phyloP scores from a whole-genome alignment of 805 yeast species.

The Kodamaea restingae region DNA sequence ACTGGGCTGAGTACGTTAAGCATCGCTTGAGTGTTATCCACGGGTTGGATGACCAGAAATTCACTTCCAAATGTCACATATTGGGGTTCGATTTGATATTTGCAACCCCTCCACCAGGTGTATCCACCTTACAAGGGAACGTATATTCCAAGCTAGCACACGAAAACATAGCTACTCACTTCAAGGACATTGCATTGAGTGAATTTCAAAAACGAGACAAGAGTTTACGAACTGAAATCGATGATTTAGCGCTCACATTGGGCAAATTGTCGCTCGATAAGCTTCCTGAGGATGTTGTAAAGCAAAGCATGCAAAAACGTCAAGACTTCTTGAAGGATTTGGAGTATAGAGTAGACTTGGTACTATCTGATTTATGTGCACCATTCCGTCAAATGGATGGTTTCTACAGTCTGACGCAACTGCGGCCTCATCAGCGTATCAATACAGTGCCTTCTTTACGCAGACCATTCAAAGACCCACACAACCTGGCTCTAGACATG shows the following conservation, averaged over 20 bases:
- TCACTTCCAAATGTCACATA: constrained; percentile 30
- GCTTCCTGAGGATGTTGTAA: constrained; percentile 7
- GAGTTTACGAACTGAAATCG: constrained; percentile 14
- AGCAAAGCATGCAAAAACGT: constrained; percentile 8
- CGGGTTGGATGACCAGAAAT: constrained; percentile 24
- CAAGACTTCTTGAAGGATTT: constrained; percentile 2
- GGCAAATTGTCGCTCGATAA: constrained; percentile 6
- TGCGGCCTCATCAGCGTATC: constrained; percentile 32
- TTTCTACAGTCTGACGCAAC: constrained; percentile 32
- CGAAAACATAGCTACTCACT: constrained; percentile 20
- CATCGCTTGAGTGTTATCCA: constrained; percentile 26
- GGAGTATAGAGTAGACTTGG: constrained; percentile 32
- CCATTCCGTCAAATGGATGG: constrained; percentile 36
- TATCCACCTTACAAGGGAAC: constrained; percentile 80
- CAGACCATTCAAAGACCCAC: constrained; percentile 20
- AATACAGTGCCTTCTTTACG: constrained; percentile 24
- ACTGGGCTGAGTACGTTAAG: constrained; percentile 34
- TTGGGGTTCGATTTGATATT: constrained; percentile 59
- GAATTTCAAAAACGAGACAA: neutral
- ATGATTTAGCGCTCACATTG: constrained; percentile 11
- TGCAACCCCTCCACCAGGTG: constrained; percentile 76
- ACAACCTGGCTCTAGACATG: constrained; percentile 32
- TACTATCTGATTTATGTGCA: constrained; percentile 32
- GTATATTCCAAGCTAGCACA: constrained; percentile 54
- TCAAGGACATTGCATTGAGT: constrained; percentile 24